phyloP scores from a whole-genome alignment of 208 protist species.

The Zelonia costaricensis region DNA sequence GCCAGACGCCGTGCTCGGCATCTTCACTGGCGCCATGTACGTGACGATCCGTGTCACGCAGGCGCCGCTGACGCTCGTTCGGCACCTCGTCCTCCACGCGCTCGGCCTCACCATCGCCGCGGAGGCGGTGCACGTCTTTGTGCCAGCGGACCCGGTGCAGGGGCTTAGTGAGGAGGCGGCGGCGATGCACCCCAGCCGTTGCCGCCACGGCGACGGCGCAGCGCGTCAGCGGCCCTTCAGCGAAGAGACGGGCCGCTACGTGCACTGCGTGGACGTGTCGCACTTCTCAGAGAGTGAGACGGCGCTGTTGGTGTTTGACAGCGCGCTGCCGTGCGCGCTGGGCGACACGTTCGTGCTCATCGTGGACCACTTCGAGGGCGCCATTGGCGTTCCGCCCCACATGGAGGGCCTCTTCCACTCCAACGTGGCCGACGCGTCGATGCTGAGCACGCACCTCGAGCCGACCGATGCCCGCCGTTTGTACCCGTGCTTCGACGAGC shows the following conservation, averaged over 20 bases:
- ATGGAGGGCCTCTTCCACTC: constrained; percentile 47
- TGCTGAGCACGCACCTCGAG: constrained; percentile 69
- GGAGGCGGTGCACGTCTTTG: constrained; percentile 1
- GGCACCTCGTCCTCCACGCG: constrained; percentile 43
- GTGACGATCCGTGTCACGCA: constrained; percentile 33
- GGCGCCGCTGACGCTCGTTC: constrained; percentile 11
- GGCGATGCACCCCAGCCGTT: constrained; percentile 3
- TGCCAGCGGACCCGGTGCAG: background rate
- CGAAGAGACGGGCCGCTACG: background rate
- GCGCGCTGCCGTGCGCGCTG: constrained; percentile 26
- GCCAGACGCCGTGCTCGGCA: constrained; percentile 14
- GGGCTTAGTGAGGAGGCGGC: background rate
- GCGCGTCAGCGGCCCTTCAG: background rate
- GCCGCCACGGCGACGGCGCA: background rate
- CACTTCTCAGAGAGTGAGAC: constrained; percentile 33
- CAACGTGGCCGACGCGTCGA: constrained; percentile 25
- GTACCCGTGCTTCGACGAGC: constrained; percentile 80
- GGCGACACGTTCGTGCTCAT: constrained; percentile 38
- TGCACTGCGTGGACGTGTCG: constrained; percentile 20
- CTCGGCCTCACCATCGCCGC: constrained; percentile 21
- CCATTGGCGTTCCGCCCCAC: constrained; percentile 21
- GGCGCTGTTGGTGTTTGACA: constrained; percentile 35
- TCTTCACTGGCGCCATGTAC: constrained; percentile 29
- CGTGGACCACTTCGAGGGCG: constrained; percentile 41
- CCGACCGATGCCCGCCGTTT: constrained; percentile 56